Base-by-base conservation (phyloP, 1,284 basidiomycete genomes). In the Trametes sp. region DNA sequence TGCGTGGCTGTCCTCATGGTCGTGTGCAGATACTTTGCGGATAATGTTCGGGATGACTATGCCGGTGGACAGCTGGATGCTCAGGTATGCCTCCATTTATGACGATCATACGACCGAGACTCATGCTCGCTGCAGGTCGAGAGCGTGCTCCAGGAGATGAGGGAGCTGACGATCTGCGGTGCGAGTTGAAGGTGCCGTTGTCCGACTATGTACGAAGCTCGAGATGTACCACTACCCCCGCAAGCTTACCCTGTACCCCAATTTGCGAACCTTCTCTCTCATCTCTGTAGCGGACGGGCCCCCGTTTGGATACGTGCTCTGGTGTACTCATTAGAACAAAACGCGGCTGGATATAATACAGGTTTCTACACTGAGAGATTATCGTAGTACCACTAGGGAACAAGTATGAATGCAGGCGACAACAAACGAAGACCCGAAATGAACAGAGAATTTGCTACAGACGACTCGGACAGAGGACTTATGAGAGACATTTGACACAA, bases 51-150 rank as follows among this genome's bases (percentile, higher is more conserved):
- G 65, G 96, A 98, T 70, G 96, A 99, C 72, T 99, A 99, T 74
- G 97, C 98, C 24, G 94, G 95, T 56, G 97, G 97, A 6, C 93
- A 96, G 75, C 82, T 99, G 57, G 97, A 99, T 75, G 90, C 92
- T 38, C 96, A 99, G 84, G 94, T 92, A 42, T 21, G 60, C 42
- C 29, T 5, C 21, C 2, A 14, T 24, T 7, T 4, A 21, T 29
- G 13, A 4, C 24, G 6, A 2, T 8, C 45, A 19, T 8, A 10
- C 6, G 23, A 29, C 29, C 11, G 13, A 8, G 4, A 42, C 51
- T 61, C 19, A 62, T 13, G 19, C 23, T 28, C 29, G 10, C 1
- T 11, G 44, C 54, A 81, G 88, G 95, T 97, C 13, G 97, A 98
- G 77, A 92, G 89, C 21, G 94, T 96, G 14, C 78, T 98, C 59